Conservation (phyloP, 345 rosid species). For the Moricandia moricandioides region DNA sequence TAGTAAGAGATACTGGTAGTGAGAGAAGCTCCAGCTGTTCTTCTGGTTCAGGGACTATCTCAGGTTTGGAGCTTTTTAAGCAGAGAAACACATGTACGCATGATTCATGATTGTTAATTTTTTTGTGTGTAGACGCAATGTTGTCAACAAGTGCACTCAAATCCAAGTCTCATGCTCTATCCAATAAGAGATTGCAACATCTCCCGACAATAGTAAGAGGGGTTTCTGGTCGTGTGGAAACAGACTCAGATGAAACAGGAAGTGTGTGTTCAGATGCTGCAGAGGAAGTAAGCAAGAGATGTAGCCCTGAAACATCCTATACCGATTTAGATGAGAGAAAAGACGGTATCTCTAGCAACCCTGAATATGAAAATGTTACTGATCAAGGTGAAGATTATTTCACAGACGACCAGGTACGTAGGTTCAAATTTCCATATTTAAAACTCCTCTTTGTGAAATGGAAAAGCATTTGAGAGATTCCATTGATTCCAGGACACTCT, state of each 20-base stretch:
- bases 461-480: not conserved
- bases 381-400: constrained; percentile 39
- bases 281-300: not conserved
- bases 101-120: not conserved
- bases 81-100: constrained; percentile 10
- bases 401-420: constrained; percentile 43
- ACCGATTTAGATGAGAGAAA: not conserved
- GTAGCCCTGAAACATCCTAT: not conserved
- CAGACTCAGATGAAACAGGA: not conserved
- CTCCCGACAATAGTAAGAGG: constrained; percentile 21
- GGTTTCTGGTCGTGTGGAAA: not conserved
- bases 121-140: constrained; percentile 10
- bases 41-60: constrained; percentile 32
- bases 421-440: not conserved
- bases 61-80: constrained; percentile 14
- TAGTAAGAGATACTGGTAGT: constrained; percentile 43
- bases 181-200: constrained; percentile 13
- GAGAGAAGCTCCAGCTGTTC: constrained; percentile 45
- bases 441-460: not conserved
- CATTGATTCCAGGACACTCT: constrained; percentile 40
- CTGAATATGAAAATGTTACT: constrained; percentile 20
- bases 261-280: not conserved
- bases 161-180: constrained; percentile 7
- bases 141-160: not conserved
- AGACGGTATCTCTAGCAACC: constrained; percentile 2